phyloP scores from a whole-genome alignment of 176 grass and related monocot genomes.

The Bolboschoenus planiculmis region DNA sequence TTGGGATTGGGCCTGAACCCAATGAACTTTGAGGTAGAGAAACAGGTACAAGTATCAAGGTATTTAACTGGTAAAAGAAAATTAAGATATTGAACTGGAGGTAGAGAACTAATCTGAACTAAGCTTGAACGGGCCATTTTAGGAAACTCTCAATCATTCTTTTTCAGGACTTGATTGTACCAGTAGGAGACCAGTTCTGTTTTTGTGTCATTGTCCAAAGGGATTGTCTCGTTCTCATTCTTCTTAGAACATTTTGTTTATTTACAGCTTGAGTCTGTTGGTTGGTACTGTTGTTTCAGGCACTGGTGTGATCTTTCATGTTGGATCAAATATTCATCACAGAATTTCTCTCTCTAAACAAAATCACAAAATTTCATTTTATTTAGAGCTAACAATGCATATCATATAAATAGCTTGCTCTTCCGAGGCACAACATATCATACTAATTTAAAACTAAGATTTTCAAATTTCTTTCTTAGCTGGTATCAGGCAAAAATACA shows the following conservation, averaged over 20 bases:
- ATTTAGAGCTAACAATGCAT: too few relatives aligned
- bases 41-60: background rate
- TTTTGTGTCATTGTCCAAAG: background rate
- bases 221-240: background rate
- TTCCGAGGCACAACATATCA: background rate
- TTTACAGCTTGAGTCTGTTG: background rate
- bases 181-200: background rate
- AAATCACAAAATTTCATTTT: background rate
- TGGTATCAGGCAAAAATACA: too few relatives aligned
- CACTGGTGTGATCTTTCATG: too few relatives aligned
- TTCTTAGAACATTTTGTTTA: background rate
- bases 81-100: background rate
- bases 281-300: background rate
- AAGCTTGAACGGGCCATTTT: too few relatives aligned
- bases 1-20: background rate
- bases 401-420: background rate
- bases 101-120: too few relatives aligned
- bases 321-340: background rate
- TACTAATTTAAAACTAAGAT: background rate
- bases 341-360: background rate
- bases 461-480: too few relatives aligned
- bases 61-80: background rate
- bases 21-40: background rate
- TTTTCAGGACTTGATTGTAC: background rate
- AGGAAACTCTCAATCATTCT: too few relatives aligned